Percentiles rank a stretch among this genome's conserved stretches.
Conservation (phyloP, 1,139 yeast genomes). For the Geotrichum bryndzae region DNA sequence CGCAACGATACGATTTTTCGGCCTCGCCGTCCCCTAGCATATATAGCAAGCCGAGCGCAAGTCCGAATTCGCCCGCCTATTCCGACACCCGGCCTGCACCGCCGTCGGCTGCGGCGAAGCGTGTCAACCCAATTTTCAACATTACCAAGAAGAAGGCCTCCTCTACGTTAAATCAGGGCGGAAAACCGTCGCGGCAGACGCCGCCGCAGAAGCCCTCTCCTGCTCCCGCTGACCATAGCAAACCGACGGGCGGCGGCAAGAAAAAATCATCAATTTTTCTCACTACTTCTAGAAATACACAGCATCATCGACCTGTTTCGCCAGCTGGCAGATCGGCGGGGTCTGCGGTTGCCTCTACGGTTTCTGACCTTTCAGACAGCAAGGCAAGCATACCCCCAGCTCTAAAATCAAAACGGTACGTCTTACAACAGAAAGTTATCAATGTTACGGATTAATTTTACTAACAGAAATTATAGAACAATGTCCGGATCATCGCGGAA, state of each 20-base stretch:
- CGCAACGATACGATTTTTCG: constrained; percentile 8
- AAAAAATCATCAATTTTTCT: constrained; percentile 2
- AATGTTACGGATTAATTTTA: not conserved
- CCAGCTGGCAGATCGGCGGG: not conserved
- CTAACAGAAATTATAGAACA: not conserved
- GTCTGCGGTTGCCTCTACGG: not conserved
- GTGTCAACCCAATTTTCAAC: not conserved
- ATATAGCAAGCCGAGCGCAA: not conserved
- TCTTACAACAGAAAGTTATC: not conserved
- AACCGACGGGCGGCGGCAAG: not conserved
- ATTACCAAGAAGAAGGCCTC: not conserved
- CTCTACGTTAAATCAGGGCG: not conserved
- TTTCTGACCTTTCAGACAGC: not conserved
- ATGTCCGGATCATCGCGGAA: not conserved
- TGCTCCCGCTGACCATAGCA: not conserved
- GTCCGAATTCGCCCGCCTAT: not conserved
- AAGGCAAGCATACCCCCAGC: not conserved
- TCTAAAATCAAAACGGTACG: not conserved
- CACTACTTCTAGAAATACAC: not conserved
- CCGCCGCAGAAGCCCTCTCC: not conserved
- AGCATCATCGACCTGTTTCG: not conserved
- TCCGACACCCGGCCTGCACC: not conserved
- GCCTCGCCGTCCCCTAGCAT: constrained; percentile 6
- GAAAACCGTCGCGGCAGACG: not conserved
- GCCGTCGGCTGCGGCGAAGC: not conserved